Base-by-base conservation (phyloP, 106 monocot species). In the Dendrobium catenatum region DNA sequence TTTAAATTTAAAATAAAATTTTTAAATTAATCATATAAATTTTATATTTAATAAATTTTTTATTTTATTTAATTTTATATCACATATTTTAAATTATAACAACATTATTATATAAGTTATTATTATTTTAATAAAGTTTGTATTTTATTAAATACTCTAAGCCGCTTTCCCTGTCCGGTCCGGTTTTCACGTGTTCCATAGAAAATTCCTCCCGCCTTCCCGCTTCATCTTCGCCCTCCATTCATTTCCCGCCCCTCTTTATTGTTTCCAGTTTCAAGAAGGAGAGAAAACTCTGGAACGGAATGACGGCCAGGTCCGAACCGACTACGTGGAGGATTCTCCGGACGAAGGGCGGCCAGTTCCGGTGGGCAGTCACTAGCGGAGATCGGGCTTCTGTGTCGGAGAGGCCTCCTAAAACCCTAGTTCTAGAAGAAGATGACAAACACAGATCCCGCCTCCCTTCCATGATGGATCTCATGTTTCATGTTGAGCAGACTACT, bases 391-490 rank as follows among this genome's bases (percentile, higher is more conserved):
- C 3, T 13, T 27, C 16, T n/a, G 37, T 11, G 4, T 8, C 58
- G 1, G 22, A 44, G 54, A 41, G 41, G 37, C 9, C 42, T 17
- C 3, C 31, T 26, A 70, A 73, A 84, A 55, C 68, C 79, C 77
- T 77, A 83, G 78, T 42, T 78, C 18, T 51, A 49, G 82, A 46
- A 4, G 47, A 13, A 42, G 40, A 61, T 42, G 31, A 43, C n/a
- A 20, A 29, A 2, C 0, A 18, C 55, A 19, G 19, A 15, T 31
- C 80, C 58, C 82, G 67, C n/a, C 55, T 87, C 41, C 89, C 81
- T 2, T 93, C 90, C 26, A 84, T 93, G 84, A 76, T 48, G 10
- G 90, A 93, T 85, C 78, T 91, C 11, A 20, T 91, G 33, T 48
- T 68, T 64, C 80, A 85, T 86, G 90, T 85, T 82, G 59, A 22